Base-by-base conservation (phyloP, 2,329 filamentous ascomycete genomes). In the Xylaria sp. region DNA sequence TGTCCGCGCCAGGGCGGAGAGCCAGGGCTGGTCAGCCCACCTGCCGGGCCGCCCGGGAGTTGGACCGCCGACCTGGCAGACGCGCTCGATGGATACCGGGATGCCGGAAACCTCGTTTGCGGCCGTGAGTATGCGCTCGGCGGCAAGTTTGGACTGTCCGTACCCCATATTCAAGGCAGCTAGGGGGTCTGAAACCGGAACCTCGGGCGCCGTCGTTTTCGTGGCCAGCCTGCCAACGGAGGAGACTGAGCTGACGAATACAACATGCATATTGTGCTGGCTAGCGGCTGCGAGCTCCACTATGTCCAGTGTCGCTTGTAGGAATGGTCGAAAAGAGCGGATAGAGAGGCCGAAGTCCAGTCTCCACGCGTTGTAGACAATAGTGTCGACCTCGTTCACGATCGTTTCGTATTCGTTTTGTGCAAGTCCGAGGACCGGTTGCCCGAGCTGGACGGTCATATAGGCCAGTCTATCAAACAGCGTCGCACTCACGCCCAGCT, bases 191-290 rank as follows among this genome's bases (percentile, higher is more conserved):
- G 44, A 18, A 6, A 55, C 19, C 2, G 39, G 37, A 1, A 22
- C 43, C 19, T 55, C 52, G 16, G 47, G 52, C 2, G 19, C 47
- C 24, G 11, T 47, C 18, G 2, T 5, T 8, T 22, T 18, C 2
- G 2, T 11, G 9, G 51, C 40, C 18, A 42, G 17, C 5, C 16
- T 11, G n/a, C 17, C 41, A 4, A 59, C 50, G 2, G 52, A 49
- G 7, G 52, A 56, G 1, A 45, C 11, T 1, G 48, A 65, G 64
- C 60, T 59, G 58, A 66, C 43, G 60, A 65, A 48, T 62, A 71
- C 45, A 52, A 58, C 16, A 44, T 54, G 51, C 49, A 41, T 38
- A 4, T 43, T 39, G 5, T 11, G 17, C 4, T 37, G 7, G 37
- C 48, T 50, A 2, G 39, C 20, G 1, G 38, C 21, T 2, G 59